Base-by-base conservation (phyloP, 306 rosid species). In the Astragalus membranaceus region DNA sequence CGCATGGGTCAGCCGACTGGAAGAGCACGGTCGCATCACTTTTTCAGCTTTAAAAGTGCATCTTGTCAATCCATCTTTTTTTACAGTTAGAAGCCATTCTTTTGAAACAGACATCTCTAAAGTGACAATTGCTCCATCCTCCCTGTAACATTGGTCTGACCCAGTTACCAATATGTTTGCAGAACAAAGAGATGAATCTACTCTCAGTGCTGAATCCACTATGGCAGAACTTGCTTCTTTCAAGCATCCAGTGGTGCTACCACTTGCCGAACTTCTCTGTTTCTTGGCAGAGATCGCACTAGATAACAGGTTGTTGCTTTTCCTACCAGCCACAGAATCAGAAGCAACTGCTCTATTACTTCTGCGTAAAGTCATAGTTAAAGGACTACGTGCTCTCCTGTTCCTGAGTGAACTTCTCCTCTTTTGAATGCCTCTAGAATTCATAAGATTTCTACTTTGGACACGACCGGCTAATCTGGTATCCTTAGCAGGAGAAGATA, bases 391-490 rank as follows among this genome's bases (percentile, higher is more conserved):
- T 26, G 86, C 79, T 66, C 80, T 82, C 78, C 85, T 83, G 35
- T 84, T 88, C 80, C 93, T 75, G 61, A 85, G 79, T 1, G 95
- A 85, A 74, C 93, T 90, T 78, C 96, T 84, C 77, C 96, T 84
- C 79, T 82, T 84, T 78, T 70, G 87, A 56, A 83, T 67, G 35
- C 86, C 84, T 56, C 93, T 83, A 26, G 83, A 84, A 64, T 73
- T 63, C 73, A 82, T 67, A 47, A 80, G 49, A 37, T 39, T 77
- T 69, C 84, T 83, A 47, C 74, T 78, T 62, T 82, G 92, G 35
- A 79, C 70, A 48, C 85, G 85, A 74, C 80, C 56, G 35, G 81
- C 50, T 57, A 76, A 71, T 60, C 83, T 85, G 15, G 95, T 73
- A 72, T 79, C 55, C 77, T 80, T 80, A 14, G 73, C 61, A 71